phyloP scores from a whole-genome alignment of 192 early-diverging fungal genomes.

The Funneliformis geosporum region DNA sequence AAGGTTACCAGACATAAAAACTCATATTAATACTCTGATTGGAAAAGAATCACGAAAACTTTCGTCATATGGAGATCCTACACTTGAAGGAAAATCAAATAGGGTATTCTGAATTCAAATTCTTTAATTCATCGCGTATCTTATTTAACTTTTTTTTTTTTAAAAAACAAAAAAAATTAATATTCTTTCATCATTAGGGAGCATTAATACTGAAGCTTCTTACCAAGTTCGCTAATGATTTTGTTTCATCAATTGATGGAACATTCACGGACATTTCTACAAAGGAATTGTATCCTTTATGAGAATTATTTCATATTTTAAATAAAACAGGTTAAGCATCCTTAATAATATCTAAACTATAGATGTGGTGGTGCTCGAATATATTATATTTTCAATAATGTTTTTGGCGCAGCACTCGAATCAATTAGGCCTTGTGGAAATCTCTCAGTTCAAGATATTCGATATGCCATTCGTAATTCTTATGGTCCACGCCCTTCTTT shows the following conservation, averaged over 20 bases:
- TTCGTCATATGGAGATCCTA: slow-evolving; percentile 62
- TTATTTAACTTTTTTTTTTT: slow-evolving; percentile 12
- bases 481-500: slow-evolving; percentile 76
- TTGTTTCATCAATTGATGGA: slow-evolving; percentile 78
- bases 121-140: too few species aligned
- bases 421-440: slow-evolving; percentile 72
- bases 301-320: not conserved
- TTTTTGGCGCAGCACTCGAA: slow-evolving; percentile 73
- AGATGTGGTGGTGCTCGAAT: slow-evolving; percentile 78
- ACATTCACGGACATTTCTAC: slow-evolving; percentile 72
- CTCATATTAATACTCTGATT: slow-evolving; percentile 73
- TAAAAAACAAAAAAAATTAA: not conserved
- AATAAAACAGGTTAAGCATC: not conserved
- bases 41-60: slow-evolving; percentile 79
- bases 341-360: not conserved
- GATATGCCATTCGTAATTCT: slow-evolving; percentile 82
- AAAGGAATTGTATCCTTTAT: slow-evolving; percentile 58
- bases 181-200: slow-evolving; percentile 37
- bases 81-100: slow-evolving; percentile 50
- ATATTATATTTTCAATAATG: slow-evolving; percentile 82
- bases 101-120: slow-evolving; percentile 35
- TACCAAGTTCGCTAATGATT: slow-evolving; percentile 77
- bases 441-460: slow-evolving; percentile 71
- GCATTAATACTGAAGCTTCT: slow-evolving; percentile 67
- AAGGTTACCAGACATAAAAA: slow-evolving; percentile 73